These are phyloP conservation scores for Naganishia sp. DNA, from an alignment of 1,284 basidiomycete species.

Conservation along the genomic window DNA sequence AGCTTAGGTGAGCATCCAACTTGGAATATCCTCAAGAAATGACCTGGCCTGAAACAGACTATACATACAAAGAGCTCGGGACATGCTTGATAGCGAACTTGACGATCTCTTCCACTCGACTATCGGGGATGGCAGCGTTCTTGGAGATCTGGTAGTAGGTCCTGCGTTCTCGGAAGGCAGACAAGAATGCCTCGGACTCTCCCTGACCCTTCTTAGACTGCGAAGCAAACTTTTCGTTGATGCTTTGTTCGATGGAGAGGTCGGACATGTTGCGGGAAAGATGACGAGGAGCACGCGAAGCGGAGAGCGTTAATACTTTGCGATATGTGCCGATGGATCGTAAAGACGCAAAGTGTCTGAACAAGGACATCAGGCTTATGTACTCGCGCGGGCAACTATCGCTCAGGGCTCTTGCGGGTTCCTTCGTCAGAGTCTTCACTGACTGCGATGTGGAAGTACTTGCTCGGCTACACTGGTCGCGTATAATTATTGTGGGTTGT, in stretches of 20 bases:
- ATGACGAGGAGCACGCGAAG: not conserved
- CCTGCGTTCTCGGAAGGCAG: slow-evolving; percentile 44
- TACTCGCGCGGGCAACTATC: not conserved
- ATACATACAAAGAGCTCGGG: slow-evolving; percentile 47
- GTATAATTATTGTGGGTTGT: no score
- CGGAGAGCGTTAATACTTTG: not conserved
- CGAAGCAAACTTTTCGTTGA: slow-evolving; percentile 15
- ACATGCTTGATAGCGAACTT: slow-evolving; percentile 54
- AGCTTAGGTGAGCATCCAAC: not conserved
- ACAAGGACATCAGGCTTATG: not conserved
- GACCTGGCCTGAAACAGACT: not conserved
- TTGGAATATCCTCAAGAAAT: not conserved
- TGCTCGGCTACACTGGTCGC: not conserved
- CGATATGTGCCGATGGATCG: not conserved
- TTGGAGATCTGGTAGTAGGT: slow-evolving; percentile 55
- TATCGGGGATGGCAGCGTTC: slow-evolving; percentile 50
- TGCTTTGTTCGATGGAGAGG: slow-evolving; percentile 21
- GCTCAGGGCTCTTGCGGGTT: no score
- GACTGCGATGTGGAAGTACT: not conserved
- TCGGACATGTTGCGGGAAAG: slow-evolving; percentile 19
- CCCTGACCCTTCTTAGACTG: slow-evolving; percentile 21
- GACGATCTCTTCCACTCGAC: slow-evolving; percentile 53
- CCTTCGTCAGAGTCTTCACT: no score
- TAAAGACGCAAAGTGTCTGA: not conserved
- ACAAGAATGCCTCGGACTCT: slow-evolving; percentile 30